Base-by-base conservation (phyloP, 257 asterid species). In the Scutellaria minor region DNA sequence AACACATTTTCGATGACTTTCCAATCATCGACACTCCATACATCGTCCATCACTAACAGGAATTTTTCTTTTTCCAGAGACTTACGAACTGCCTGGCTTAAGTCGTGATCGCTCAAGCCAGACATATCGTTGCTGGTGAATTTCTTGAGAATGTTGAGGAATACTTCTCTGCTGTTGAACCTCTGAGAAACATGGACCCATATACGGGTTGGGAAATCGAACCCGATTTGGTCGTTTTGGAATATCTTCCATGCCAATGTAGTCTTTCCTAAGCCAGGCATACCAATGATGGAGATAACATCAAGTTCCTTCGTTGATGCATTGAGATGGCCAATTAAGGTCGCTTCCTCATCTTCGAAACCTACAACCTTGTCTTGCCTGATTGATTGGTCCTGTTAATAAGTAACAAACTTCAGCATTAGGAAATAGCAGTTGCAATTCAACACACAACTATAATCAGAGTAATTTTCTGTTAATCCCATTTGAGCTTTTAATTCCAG, bases 31-130 rank as follows among this genome's bases (percentile, higher is more conserved):
- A n/a, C 44, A 0, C 65, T 77, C 91, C 94, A 85, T 9, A 87
- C 87, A 59, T 87, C 93, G 63, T 87, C 93, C 80, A 85, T 9
- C 2, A 85, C 88, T 47, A 85, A 61, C 68, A 87, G 64, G 68
- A 83, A 85, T 11, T 71, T 85, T 11, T 70, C 79, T 15, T 39
- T 11, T 60, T 64, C 56, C 44, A 83, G 75, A 24, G 3, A 50
- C 0, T 8, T 46, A 3, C 46, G 41, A n/a, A 82, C 72, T 6
- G 15, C 27, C 31, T 46, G n/a, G 14, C 44, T 18, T 72, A 72
- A 48, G 22, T 61, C 76, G 3, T 39, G 63, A 62, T 72, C 70
- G 13, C 50, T 70, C n/a, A 7, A n/a, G 48, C 65, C 65, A 58
- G 66, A 70, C 65, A 87, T 46, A 9, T 81, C 80, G 0, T 73